A percentile compares a stretch with the other conserved stretches of the same genome.
Evolutionary conservation across 306 rosid genomes (phyloP).

Genomic region (Canavalia gladiata): DNA sequence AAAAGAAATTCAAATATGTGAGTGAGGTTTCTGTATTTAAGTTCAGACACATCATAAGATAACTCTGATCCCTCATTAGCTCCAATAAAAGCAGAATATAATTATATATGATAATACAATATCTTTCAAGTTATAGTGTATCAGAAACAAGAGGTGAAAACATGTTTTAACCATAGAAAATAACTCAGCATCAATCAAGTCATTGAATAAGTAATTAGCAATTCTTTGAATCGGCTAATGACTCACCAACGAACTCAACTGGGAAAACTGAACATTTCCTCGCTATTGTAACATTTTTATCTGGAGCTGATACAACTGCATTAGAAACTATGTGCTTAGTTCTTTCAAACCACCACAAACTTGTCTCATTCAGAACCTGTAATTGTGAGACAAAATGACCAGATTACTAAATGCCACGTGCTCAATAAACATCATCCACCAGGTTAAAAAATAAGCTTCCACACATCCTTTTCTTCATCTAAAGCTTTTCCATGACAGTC

Average conservation of each 20-base stretch:
- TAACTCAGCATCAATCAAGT: background rate
- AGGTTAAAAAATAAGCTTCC: background rate
- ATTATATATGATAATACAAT: background rate
- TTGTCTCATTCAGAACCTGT: slow-evolving; percentile 92
- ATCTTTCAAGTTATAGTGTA: background rate
- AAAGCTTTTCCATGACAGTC: background rate
- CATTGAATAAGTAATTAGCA: background rate
- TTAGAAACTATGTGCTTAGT: slow-evolving; percentile 81
- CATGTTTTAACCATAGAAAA: slow-evolving; percentile 26
- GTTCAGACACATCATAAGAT: slow-evolving; percentile 17
- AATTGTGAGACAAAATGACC: slow-evolving; percentile 29
- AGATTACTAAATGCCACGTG: background rate
- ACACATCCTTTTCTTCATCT: background rate
- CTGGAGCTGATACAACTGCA: slow-evolving; percentile 83
- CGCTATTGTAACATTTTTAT: slow-evolving; percentile 90
- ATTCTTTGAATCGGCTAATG: background rate
- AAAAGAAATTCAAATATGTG: slow-evolving; percentile 4
- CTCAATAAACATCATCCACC: background rate
- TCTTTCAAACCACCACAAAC: slow-evolving; percentile 97
- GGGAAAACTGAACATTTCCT: slow-evolving; percentile 95
- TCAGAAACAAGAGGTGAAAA: slow-evolving; percentile 21
- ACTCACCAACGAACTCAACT: slow-evolving; percentile 95
- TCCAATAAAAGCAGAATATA: background rate
- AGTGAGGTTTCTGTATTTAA: slow-evolving; percentile 25
- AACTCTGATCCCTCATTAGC: background rate